Evolutionary conservation across 306 rosid genomes (phyloP), one percentile per base, ranked within the genome.

Genomic region (Pterocarpus santalinus): DNA sequence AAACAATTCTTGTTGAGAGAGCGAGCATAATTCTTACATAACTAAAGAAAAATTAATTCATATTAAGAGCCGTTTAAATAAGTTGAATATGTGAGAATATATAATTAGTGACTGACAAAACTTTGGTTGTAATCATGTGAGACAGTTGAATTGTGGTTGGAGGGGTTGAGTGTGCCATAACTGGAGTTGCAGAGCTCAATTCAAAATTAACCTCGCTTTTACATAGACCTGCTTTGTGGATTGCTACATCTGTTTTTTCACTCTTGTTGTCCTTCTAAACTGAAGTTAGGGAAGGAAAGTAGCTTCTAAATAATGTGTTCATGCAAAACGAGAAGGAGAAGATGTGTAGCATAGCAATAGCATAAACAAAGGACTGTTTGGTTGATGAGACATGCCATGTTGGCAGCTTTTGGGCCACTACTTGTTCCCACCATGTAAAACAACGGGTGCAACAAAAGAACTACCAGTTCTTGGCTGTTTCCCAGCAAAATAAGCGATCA

Each of bases 371-470:
- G 62, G 49, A 64, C 58, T 61, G 35, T 52, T 44, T 51, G 46
- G 67, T 55, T 81, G 77, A 79, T 70, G 72, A 79, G 77, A 79
- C 76, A 69, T 57, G 57, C 32, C 41, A 57, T 44, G 16, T 43
- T 57, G 22, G 39, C 82, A 69, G 76, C 61, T 39, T 44, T 74
- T 6, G 72, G 76, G 64, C 43, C 49, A 22, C 64, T 15, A 55
- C 32, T 55, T 82, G 86, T 44, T 47, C 63, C 81, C 68, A 51
- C 74, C 56, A 74, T 15, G 44, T 61, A 64, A 75, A 84, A 69
- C 71, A 39, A 84, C 53, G 69, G 69, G 36, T 80, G 74, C 85
- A 80, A 84, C 69, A 7, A 17, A 74, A 75, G 4, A 80, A 75
- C 71, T 30, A 66, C 14, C 14, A 69, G 77, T 28, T 46, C 52